Base-by-base conservation (phyloP, 1,284 basidiomycete species). In the Peniophora sp. region DNA sequence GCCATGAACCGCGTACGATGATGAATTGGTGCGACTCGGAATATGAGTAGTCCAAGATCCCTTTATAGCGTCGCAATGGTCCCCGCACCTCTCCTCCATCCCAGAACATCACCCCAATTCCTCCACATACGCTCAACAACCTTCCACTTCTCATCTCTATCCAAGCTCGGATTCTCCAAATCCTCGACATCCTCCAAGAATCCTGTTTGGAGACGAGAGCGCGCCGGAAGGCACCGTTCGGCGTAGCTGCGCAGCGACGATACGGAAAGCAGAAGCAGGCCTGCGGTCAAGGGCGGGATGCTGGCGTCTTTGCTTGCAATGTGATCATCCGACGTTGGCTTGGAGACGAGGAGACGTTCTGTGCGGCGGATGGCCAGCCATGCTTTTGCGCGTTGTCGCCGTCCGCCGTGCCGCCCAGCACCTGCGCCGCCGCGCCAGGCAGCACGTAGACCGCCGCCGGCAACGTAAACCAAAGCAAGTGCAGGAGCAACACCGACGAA, bases 401-500 rank as follows among this genome's bases (percentile, higher is more conserved):
- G 68, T 6, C 83, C 79, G 1, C 85, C 84, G 55, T 78, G 77
- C 49, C 68, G 69, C 14, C 76, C 72, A 44, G 65, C 64, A 20
- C 76, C 75, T 50, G 65, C 65, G 6, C 73, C 73, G 17, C 75
- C 75, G 1, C 61, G 63, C 74, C 75, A 82, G 12, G 81, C 53
- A 2, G 69, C 62, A 2, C 71, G 63, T 10, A 85, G 38, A 65
- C 78, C 83, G 3, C 78, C 78, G 10, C 76, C 74, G 8, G 79
- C 57, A 1, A 85, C 73, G 59, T 95, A 95, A 2, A 95, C 77
- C 43, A 98, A 74, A 1, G 85, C 81, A 17, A 98, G 70, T 0
- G 90, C 86, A 1, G 95, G 95, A 0, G 96, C 95, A 12, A 99
- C 88, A 57, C 96, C 96, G 52, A 98, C 94, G 57, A 97, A 97